Conservation (phyloP, 345 rosid genomes). For the Euphorbia peplus region DNA sequence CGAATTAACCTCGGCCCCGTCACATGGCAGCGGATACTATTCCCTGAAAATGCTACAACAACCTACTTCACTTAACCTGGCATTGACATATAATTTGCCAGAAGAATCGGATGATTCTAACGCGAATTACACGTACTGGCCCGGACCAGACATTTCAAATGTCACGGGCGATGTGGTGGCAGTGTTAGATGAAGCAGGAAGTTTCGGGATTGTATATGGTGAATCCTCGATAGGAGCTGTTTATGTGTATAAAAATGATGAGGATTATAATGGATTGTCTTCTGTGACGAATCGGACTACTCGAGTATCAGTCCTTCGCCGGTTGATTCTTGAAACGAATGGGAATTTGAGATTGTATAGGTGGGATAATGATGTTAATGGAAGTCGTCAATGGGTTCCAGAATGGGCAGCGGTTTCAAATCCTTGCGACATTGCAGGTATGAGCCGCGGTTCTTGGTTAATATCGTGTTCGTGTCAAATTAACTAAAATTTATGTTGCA, state of each 20-base stretch:
- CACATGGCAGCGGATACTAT: slow-evolving; percentile 58
- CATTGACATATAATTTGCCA: slow-evolving; percentile 62
- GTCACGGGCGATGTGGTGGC: slow-evolving; percentile 80
- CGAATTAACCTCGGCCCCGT: slow-evolving; percentile 57
- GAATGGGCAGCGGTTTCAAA: slow-evolving; percentile 94
- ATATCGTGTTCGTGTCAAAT: too few species aligned
- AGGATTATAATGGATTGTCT: slow-evolving; percentile 41
- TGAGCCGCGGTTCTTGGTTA: too few species aligned
- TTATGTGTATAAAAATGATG: slow-evolving; percentile 70
- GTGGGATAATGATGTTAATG: slow-evolving; percentile 79
- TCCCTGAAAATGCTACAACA: slow-evolving; percentile 84
- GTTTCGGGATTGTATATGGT: slow-evolving; percentile 81
- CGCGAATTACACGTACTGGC: slow-evolving; percentile 82
- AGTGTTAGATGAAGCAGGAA: slow-evolving; percentile 66
- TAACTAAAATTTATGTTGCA: too few species aligned
- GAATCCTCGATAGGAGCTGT: slow-evolving; percentile 70
- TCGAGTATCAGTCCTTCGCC: slow-evolving; percentile 38
- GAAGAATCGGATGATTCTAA: slow-evolving; percentile 26
- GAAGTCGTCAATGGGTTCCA: slow-evolving; percentile 75
- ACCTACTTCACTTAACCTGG: slow-evolving; percentile 78
- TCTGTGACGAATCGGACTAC: slow-evolving; percentile 36
- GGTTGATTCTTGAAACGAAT: slow-evolving; percentile 67
- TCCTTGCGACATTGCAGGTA: slow-evolving; percentile 78
- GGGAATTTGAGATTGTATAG: slow-evolving; percentile 76
- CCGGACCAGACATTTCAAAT: slow-evolving; percentile 80